Evolutionary conservation across 148 eudicot genomes (phyloP).

Genomic region (Pouteria glomerata): DNA sequence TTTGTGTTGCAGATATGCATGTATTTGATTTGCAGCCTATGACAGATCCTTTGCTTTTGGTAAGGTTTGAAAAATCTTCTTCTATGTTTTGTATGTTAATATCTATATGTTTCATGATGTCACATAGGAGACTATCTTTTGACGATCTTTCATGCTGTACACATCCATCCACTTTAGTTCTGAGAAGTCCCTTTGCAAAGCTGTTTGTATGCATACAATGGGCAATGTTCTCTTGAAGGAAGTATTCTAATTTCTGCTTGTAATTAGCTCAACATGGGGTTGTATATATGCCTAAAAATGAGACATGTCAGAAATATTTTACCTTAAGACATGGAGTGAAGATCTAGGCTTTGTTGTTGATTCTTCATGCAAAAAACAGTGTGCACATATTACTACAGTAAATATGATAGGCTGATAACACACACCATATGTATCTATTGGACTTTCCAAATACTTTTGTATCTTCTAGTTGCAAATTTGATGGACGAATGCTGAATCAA

Average conservation of each 20-base stretch:
- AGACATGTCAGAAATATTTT: neutral
- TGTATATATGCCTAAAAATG: neutral
- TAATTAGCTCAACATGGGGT: neutral
- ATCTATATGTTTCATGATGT: neutral
- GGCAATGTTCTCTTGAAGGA: neutral
- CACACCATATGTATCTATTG: too few relatives aligned
- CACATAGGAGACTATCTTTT: neutral
- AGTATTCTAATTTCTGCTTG: neutral
- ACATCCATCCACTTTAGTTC: neutral
- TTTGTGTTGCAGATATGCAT: conserved; percentile 68
- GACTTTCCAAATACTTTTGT: too few relatives aligned
- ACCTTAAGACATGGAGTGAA: neutral
- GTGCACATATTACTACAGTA: neutral
- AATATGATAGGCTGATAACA: too few relatives aligned
- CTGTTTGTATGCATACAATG: neutral
- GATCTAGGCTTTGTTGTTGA: neutral
- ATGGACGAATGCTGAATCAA: too few relatives aligned
- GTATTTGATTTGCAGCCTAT: conserved; percentile 71
- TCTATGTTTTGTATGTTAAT: neutral
- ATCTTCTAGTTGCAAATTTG: too few relatives aligned
- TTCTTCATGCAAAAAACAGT: neutral
- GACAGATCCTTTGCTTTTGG: conserved; percentile 65
- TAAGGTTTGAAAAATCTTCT: conserved; percentile 26
- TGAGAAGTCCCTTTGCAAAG: neutral
- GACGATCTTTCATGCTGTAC: neutral